Evolutionary conservation across 495 filamentous ascomycete genomes (phyloP).

Genomic region (Aspergillus haitiensis): DNA sequence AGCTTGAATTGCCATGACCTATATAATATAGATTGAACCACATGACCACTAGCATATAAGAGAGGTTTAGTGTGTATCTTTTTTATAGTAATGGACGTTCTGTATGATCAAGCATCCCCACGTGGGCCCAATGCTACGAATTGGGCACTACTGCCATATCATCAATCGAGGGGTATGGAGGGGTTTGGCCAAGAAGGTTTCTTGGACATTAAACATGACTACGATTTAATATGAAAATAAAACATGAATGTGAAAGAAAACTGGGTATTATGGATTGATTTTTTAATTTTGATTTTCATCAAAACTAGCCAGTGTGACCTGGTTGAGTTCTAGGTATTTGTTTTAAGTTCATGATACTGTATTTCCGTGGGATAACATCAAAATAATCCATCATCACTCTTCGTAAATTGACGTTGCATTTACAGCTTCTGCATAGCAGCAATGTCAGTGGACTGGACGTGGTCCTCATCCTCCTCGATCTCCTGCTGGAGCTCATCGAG

Average conservation of each 20-base stretch:
- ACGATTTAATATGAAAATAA: neutral
- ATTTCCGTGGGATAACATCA: constrained; percentile 35
- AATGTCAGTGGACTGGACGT: constrained; percentile 93
- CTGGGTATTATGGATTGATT: constrained; percentile 23
- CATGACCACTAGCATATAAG: too few species aligned
- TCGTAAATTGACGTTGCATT: constrained; percentile 45
- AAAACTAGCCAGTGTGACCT: constrained; percentile 19
- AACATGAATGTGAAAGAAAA: constrained; percentile 19
- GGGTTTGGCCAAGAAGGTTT: neutral
- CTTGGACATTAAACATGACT: neutral
- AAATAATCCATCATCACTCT: constrained; percentile 43
- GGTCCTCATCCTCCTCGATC: constrained; percentile 90
- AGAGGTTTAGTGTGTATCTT: too few species aligned
- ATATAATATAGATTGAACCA: too few species aligned
- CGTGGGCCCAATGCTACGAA: too few species aligned
- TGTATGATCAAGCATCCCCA: too few species aligned
- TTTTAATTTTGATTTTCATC: constrained; percentile 28
- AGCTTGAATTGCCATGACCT: too few species aligned
- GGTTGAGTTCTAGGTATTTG: constrained; percentile 24
- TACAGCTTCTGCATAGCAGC: constrained; percentile 93
- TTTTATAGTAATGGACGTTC: too few species aligned
- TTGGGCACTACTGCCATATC: too few species aligned
- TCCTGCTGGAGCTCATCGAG: constrained; percentile 80
- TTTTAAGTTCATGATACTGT: constrained; percentile 29
- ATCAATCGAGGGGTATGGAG: neutral